These are phyloP conservation scores for Euphorbia pulcherrima DNA, from an alignment of 345 rosid genomes.

Conservation along the genomic window DNA sequence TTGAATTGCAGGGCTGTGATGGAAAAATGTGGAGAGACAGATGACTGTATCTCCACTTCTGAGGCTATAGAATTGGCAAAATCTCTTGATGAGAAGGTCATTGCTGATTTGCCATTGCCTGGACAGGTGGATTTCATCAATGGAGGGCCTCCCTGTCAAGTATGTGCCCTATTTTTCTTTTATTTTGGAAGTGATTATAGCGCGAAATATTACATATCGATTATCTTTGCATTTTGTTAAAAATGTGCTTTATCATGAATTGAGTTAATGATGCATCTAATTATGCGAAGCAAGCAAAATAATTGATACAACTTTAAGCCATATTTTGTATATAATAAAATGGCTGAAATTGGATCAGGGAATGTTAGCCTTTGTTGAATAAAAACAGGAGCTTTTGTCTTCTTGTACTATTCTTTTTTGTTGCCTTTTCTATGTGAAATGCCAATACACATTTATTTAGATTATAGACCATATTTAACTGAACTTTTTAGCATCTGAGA, in stretches of 20 bases:
- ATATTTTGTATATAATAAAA: not conserved
- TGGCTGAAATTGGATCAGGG: not conserved
- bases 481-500: not conserved
- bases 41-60: slow-evolving; percentile 73
- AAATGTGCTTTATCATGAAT: not conserved
- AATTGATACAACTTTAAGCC: not conserved
- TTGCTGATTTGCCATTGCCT: slow-evolving; percentile 36
- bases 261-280: not conserved
- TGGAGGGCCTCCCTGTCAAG: slow-evolving; percentile 99
- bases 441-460: not conserved
- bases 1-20: slow-evolving; percentile 60
- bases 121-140: slow-evolving; percentile 89
- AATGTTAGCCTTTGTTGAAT: not conserved
- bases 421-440: not conserved
- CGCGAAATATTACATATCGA: not conserved
- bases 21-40: slow-evolving; percentile 67
- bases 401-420: not conserved
- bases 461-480: not conserved
- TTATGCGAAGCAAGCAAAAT: not conserved
- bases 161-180: slow-evolving; percentile 8
- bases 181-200: not conserved
- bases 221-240: not conserved
- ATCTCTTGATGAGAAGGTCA: slow-evolving; percentile 39
- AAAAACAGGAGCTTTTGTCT: not conserved
- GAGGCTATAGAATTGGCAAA: slow-evolving; percentile 57